Evolutionary conservation across 1,139 yeast genomes (phyloP).

Genomic region (Geotrichum carabidarum): DNA sequence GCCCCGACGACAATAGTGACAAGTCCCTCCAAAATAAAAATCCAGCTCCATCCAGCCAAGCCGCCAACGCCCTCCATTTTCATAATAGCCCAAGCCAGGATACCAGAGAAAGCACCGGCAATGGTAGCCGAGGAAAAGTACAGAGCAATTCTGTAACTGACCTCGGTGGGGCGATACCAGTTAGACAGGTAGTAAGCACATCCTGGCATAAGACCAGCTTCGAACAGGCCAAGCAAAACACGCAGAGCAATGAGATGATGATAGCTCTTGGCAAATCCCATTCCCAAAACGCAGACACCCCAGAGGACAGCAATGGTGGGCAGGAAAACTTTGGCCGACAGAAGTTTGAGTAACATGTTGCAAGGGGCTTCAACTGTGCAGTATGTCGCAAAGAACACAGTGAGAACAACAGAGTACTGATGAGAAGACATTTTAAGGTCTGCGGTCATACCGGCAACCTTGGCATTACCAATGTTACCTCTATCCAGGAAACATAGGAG

Average conservation of each 20-base stretch:
- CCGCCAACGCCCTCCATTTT: conserved; percentile 33
- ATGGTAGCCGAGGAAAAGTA: conserved; percentile 44
- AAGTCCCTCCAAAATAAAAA: conserved; percentile 40
- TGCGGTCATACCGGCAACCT: conserved; percentile 52
- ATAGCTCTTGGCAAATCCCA: conserved; percentile 46
- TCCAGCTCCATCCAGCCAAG: conserved; percentile 39
- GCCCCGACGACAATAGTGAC: conserved; percentile 43
- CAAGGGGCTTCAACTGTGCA: conserved; percentile 58
- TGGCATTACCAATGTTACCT: conserved; percentile 57
- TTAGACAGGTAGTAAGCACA: conserved; percentile 35
- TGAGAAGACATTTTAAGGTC: conserved; percentile 49
- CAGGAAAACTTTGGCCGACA: conserved; percentile 43
- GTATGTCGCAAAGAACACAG: conserved; percentile 58
- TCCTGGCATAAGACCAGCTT: conserved; percentile 33
- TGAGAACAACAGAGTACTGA: conserved; percentile 53
- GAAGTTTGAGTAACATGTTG: conserved; percentile 43
- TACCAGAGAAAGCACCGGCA: conserved; percentile 37
- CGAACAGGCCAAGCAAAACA: conserved; percentile 34
- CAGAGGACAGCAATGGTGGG: conserved; percentile 51
- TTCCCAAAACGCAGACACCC: conserved; percentile 55
- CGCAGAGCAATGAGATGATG: conserved; percentile 29
- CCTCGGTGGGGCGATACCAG: conserved; percentile 34
- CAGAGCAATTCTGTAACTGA: conserved; percentile 51
- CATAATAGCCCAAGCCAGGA: conserved; percentile 40
- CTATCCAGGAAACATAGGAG: conserved; percentile 58